Evolutionary conservation across 805 yeast species (phyloP).

Genomic region (Cephaloascus albidus): DNA sequence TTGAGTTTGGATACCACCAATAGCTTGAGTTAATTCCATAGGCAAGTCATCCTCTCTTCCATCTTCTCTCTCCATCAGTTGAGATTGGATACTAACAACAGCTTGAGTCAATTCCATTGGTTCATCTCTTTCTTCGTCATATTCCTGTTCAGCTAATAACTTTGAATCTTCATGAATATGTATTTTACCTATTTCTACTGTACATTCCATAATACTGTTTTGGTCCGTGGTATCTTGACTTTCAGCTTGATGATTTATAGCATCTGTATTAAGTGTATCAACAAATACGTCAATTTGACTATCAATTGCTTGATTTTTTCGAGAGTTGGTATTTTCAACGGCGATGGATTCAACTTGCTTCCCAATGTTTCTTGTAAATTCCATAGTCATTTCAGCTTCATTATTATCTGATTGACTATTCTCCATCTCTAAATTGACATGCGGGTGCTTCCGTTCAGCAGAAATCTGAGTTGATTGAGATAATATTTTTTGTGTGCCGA

Average conservation of each 20-base stretch:
- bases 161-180: neutral
- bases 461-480: neutral
- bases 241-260: neutral
- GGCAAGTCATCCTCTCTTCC: slow-evolving; percentile 6
- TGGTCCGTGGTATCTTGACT: neutral
- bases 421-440: neutral
- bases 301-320: too few relatives aligned
- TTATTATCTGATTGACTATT: neutral
- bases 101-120: slow-evolving; percentile 20
- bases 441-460: too few relatives aligned
- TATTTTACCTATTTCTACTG: slow-evolving; percentile 1
- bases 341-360: neutral
- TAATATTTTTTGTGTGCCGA: slow-evolving; percentile 1
- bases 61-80: neutral
- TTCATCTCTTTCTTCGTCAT: slow-evolving; percentile 10
- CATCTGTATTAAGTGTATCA: neutral
- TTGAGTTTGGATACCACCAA: slow-evolving; percentile 2
- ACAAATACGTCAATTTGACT: neutral
- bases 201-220: slow-evolving; percentile 3
- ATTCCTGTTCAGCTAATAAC: neutral
- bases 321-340: neutral
- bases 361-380: slow-evolving; percentile 1
- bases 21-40: slow-evolving; percentile 14
- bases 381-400: slow-evolving; percentile 2
- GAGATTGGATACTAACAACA: slow-evolving; percentile 2